phyloP scores from a whole-genome alignment of 805 yeast species.

The Teunomyces atbi region DNA sequence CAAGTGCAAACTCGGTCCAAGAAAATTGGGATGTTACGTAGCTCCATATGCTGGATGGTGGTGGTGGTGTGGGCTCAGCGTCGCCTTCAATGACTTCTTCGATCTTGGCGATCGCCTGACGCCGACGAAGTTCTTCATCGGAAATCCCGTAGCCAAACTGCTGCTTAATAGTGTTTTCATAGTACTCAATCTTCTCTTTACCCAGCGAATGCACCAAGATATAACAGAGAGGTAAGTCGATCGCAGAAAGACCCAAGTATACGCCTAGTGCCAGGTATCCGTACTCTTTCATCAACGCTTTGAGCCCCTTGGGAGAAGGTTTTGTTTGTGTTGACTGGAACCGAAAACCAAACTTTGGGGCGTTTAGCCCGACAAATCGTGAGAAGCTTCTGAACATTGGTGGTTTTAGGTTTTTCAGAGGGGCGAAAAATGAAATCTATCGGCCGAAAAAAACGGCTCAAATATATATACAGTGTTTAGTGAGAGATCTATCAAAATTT shows the following conservation, averaged over 20 bases:
- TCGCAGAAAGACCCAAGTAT: slow-evolving; percentile 64
- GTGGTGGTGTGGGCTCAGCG: neutral
- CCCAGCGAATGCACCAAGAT: slow-evolving; percentile 83
- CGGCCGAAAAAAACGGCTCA: too few species aligned
- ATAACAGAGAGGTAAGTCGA: slow-evolving; percentile 85
- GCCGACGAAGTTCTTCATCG: slow-evolving; percentile 40
- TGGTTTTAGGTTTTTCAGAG: neutral
- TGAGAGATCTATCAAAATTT: neutral
- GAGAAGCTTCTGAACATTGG: neutral
- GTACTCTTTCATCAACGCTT: slow-evolving; percentile 74
- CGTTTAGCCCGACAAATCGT: neutral
- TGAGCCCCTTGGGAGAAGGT: slow-evolving; percentile 48
- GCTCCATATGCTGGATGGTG: neutral
- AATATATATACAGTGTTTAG: neutral
- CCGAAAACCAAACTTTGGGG: neutral
- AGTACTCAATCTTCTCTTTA: slow-evolving; percentile 70
- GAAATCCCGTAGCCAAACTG: slow-evolving; percentile 60
- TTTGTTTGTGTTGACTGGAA: slow-evolving; percentile 11
- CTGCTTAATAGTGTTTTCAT: slow-evolving; percentile 60
- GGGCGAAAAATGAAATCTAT: neutral
- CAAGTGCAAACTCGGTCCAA: slow-evolving; percentile 83
- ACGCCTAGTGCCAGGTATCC: slow-evolving; percentile 91
- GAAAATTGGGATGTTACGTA: slow-evolving; percentile 37
- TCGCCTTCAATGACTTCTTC: slow-evolving; percentile 19
- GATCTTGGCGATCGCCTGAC: slow-evolving; percentile 34